Conservation (phyloP, 805 yeast species). For the Saccharomyces jurei region DNA sequence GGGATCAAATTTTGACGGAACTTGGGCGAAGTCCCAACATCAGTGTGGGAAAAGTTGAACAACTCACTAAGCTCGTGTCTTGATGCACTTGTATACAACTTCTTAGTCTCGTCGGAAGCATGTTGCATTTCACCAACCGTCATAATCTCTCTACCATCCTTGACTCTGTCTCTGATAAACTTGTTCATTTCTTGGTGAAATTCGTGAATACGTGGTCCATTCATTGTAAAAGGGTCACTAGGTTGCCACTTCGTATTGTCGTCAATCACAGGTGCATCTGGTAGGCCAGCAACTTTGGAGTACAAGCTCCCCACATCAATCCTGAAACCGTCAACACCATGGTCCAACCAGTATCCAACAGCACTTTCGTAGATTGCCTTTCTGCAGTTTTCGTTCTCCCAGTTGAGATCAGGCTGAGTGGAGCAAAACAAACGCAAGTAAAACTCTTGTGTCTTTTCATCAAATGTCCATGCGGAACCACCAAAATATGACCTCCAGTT, state of each 20-base stretch:
- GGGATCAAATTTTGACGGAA: constrained; percentile 33
- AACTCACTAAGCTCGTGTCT: constrained; percentile 36
- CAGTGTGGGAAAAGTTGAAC: constrained; percentile 31
- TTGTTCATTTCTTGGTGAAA: constrained; percentile 44
- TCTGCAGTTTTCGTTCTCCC: constrained; percentile 40
- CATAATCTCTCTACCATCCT: constrained; percentile 44
- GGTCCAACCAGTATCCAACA: constrained; percentile 44
- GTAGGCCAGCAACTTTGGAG: constrained; percentile 39
- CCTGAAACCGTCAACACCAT: constrained; percentile 52
- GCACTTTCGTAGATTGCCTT: constrained; percentile 37
- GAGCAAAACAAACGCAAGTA: constrained; percentile 47
- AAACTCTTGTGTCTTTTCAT: constrained; percentile 46
- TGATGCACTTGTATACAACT: constrained; percentile 35
- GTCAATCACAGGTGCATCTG: constrained; percentile 42
- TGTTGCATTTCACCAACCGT: constrained; percentile 52
- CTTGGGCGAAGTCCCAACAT: constrained; percentile 33
- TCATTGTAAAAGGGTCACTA: constrained; percentile 26
- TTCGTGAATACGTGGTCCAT: constrained; percentile 52
- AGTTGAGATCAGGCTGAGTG: constrained; percentile 52
- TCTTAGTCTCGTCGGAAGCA: constrained; percentile 35
- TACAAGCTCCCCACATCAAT: constrained; percentile 48
- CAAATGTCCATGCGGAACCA: constrained; percentile 51
- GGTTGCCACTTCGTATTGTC: constrained; percentile 37
- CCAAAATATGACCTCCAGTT: constrained; percentile 48
- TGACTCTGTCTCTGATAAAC: constrained; percentile 24